phyloP scores from a whole-genome alignment of 257 asterid genomes.

The Cynanchum wilfordii region DNA sequence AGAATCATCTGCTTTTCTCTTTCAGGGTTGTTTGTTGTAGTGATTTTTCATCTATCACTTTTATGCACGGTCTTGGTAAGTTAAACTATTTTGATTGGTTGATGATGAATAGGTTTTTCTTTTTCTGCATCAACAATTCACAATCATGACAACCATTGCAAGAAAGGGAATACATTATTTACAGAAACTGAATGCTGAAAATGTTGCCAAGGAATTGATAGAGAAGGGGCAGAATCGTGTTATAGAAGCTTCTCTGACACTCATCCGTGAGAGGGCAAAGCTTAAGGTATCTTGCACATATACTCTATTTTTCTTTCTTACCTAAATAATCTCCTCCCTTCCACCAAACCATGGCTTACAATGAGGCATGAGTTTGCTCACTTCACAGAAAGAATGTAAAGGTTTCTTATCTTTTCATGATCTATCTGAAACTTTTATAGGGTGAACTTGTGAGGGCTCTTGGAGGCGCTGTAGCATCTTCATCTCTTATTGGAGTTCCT shows the following conservation, averaged over 20 bases:
- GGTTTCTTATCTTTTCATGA: not conserved
- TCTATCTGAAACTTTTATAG: slow-evolving; percentile 31
- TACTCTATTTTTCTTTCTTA: not conserved
- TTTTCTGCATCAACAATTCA: slow-evolving; percentile 15
- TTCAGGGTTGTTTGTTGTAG: not conserved
- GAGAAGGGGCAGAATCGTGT: slow-evolving; percentile 97
- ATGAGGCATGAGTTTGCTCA: not conserved
- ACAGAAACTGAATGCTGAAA: slow-evolving; percentile 71
- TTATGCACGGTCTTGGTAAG: not conserved
- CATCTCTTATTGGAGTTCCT: slow-evolving; percentile 97
- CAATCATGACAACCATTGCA: slow-evolving; percentile 54
- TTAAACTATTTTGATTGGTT: not conserved
- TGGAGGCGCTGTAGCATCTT: slow-evolving; percentile 73
- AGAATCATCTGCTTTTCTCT: not conserved
- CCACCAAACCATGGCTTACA: not conserved
- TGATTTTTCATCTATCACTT: not conserved
- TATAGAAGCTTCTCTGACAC: slow-evolving; percentile 91
- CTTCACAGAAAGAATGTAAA: not conserved
- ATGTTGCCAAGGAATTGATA: slow-evolving; percentile 73
- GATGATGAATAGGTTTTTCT: not conserved
- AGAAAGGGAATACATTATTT: slow-evolving; percentile 75
- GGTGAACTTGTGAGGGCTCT: slow-evolving; percentile 91
- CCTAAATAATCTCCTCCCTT: not conserved
- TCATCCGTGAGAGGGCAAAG: slow-evolving; percentile 95
- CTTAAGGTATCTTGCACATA: slow-evolving; percentile 60